Base-by-base conservation (phyloP, 768 basidiomycete species). In the Fistulinella prunicolor region DNA sequence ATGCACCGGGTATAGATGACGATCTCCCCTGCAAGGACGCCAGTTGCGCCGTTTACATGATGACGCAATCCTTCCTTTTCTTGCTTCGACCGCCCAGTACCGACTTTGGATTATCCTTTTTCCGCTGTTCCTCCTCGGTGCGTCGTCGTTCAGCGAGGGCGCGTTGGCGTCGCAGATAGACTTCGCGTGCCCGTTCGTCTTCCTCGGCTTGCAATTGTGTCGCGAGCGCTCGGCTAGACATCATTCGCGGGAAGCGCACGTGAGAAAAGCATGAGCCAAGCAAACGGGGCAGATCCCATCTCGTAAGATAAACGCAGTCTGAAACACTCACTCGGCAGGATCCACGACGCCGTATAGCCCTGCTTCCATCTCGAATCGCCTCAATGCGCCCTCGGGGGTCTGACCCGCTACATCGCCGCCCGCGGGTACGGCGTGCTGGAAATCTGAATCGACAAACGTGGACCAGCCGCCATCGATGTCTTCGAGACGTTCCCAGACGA, bases 401-500 rank as follows among this genome's bases (percentile, higher is more conserved):
- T 83, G 77, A 7, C 87, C 86, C 0, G 88, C 86, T 55, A 83
- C 87, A 57, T 93, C 89, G 0, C 90, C 90, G 0, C 90, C 92
- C 0, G 77, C 80, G 1, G 90, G 88, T 37, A 71, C 81, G 8
- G 86, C 71, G 10, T 64, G 71, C 29, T 76, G 64, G 49, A 95
- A 86, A 38, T 81, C 70, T 1, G 81, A 78, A 61, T 94, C 91
- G 19, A 87, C 87, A 59, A 93, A 95, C 6, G 79, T 78, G 24
- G 86, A 81, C 53, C 74, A 83, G 2, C 80, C 76, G 1, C 90
- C 90, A 50, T 95, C 92, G 24, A 94, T 77, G 59, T 95, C 94
- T 57, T 89, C 89, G 23, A 96, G 70, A 17, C 85, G 81, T 67
- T 96, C 94, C 94, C 94, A 96, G 3, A 94, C 86, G 21, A 95